These are phyloP conservation scores for Umbellularia californica DNA, from an alignment of 164 flowering plant species.

Conservation along the genomic window DNA sequence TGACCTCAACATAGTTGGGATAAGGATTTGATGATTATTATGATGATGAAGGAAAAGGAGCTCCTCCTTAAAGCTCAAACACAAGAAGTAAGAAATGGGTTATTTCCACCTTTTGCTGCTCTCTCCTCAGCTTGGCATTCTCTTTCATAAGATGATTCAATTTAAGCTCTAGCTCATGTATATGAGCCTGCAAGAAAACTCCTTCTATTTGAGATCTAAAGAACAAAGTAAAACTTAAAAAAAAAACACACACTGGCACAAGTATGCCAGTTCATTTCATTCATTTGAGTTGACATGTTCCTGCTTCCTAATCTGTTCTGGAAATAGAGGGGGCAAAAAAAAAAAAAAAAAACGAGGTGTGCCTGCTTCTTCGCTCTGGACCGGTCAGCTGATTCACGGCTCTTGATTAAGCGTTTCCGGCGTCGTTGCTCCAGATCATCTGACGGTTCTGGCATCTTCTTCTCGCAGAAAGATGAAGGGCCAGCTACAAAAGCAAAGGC, in stretches of 20 bases:
- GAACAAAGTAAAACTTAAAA: too few species aligned
- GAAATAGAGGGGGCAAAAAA: too few species aligned
- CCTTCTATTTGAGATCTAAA: too few species aligned
- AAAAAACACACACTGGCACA: too few species aligned
- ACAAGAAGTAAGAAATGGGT: not conserved
- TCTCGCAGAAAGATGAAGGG: conserved; percentile 22
- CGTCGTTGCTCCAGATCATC: conserved; percentile 31
- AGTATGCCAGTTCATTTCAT: not conserved
- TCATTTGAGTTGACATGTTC: not conserved
- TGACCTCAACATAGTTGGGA: too few species aligned
- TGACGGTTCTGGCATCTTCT: conserved; percentile 25
- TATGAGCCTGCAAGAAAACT: conserved; percentile 48
- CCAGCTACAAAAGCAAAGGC: not conserved
- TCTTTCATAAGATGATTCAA: conserved; percentile 43
- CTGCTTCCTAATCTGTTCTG: not conserved
- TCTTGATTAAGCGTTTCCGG: conserved; percentile 64
- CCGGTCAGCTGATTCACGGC: conserved; percentile 69
- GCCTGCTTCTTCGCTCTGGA: conserved; percentile 77
- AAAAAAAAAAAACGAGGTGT: conserved; percentile 4
- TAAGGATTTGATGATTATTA: not conserved
- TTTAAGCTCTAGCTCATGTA: conserved; percentile 55
- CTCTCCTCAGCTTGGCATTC: conserved; percentile 53
- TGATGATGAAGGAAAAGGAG: not conserved
- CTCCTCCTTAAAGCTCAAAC: not conserved
- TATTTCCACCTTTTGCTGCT: conserved; percentile 23